phyloP scores from a whole-genome alignment of 148 eudicot species.

The Heliosperma pusillum region DNA sequence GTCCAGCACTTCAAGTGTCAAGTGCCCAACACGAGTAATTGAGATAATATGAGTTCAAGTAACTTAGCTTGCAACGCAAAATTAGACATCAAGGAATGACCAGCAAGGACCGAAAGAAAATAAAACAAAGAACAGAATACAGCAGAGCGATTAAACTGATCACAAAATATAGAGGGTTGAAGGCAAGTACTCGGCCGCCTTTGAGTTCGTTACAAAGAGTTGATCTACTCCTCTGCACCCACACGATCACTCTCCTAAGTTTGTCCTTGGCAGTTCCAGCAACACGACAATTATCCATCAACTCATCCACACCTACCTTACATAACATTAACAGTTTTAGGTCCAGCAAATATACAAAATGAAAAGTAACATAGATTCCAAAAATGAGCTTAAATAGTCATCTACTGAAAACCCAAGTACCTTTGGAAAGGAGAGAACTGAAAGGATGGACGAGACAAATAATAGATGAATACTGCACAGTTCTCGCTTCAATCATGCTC shows the following conservation, averaged over 20 bases:
- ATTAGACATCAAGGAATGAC: neutral
- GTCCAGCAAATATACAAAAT: neutral
- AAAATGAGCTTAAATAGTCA: neutral
- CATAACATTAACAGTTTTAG: conserved; percentile 2
- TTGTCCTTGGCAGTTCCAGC: conserved; percentile 54
- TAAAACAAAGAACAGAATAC: neutral
- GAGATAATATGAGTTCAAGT: no score
- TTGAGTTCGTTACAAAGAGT: conserved; percentile 34
- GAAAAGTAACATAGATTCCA: neutral
- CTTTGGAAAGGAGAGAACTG: conserved; percentile 40
- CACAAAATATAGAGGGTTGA: neutral
- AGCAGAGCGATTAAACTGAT: neutral
- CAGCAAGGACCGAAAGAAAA: neutral
- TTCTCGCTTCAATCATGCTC: conserved; percentile 62
- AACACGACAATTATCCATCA: conserved; percentile 44
- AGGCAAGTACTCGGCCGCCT: conserved; percentile 38
- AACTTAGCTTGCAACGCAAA: neutral
- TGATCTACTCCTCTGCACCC: conserved; percentile 52
- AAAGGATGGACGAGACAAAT: conserved; percentile 48
- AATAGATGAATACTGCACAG: conserved; percentile 54
- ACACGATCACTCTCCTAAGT: conserved; percentile 60
- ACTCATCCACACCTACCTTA: conserved; percentile 43
- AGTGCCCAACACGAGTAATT: no score
- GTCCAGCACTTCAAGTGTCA: no score
- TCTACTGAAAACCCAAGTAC: conserved; percentile 25